Evolutionary conservation across 2,329 filamentous ascomycete species (phyloP).

Genomic region (Ceratocystis eucalypticola): DNA sequence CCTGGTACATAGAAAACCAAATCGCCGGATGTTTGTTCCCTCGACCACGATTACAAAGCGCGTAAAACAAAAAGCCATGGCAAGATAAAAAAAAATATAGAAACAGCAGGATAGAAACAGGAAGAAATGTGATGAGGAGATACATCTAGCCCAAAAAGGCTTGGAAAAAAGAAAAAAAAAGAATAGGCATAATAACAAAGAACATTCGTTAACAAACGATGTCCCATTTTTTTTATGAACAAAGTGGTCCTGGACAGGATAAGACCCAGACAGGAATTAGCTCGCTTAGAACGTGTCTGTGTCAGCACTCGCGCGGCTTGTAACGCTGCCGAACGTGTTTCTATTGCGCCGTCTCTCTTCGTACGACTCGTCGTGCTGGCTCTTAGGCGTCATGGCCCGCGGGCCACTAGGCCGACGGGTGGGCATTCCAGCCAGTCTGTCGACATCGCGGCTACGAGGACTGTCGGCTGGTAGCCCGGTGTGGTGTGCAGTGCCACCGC

Average conservation of each 20-base stretch:
- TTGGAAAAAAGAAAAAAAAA: not conserved
- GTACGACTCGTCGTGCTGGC: constrained; percentile 31
- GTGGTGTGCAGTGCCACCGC: constrained; percentile 19
- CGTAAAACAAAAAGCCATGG: not conserved
- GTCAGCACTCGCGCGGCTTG: constrained; percentile 32
- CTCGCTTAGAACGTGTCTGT: constrained; percentile 38
- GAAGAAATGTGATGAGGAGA: not conserved
- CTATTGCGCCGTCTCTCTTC: constrained; percentile 42
- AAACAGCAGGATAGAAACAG: not conserved
- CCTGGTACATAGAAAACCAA: no score
- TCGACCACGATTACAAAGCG: no score
- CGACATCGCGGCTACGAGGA: constrained; percentile 45
- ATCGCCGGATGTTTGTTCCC: no score
- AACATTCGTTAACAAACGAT: constrained; percentile 9
- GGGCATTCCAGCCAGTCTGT: constrained; percentile 38
- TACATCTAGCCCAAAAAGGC: not conserved
- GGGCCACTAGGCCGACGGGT: constrained; percentile 43
- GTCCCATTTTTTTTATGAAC: constrained; percentile 5
- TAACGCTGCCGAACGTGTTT: constrained; percentile 42
- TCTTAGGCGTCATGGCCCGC: constrained; percentile 47
- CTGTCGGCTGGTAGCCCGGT: constrained; percentile 27
- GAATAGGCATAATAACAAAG: not conserved
- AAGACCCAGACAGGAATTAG: constrained; percentile 6
- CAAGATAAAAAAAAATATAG: not conserved
- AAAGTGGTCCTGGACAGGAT: not conserved